Evolutionary conservation across 2,329 filamentous ascomycete species (phyloP), one percentile per base, ranked within the genome.

Genomic region (Colletotrichum tanaceti): DNA sequence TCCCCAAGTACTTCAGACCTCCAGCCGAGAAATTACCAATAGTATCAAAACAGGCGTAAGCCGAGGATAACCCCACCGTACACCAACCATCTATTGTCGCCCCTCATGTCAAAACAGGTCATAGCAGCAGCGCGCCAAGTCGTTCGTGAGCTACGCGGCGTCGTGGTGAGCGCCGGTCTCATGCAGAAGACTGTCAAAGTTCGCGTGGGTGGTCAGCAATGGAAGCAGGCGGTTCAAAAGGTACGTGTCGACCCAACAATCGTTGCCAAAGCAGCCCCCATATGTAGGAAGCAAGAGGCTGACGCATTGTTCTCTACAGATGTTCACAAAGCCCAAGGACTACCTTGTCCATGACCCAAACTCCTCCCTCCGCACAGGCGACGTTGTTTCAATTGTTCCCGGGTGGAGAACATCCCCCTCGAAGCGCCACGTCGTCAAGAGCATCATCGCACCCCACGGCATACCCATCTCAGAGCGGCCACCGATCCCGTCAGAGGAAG

Each of bases 111-210:
- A n/a, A 75, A 73, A 16, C 73, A 75, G 46, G 71, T 73, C 41
- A 72, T 74, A 7, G 71, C 73, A 16, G 80, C 81, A 41, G 80
- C 82, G 65, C 80, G 79, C 62, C 79, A 78, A 62, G 82, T 83
- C 58, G 83, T 81, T 59, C 83, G 84, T 68, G 84, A 88, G 74
- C 77, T 89, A 65, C 84, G 85, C 70, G 91, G 91, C 71, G 88
- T 95, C 47, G 93, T 95, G 28, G 87, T 94, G 58, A 93, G 91
- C 49, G 89, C 92, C 7, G 93, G 92, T 22, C 85, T 90, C 68
- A 94, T 94, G 90, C 81, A 89, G 68, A 92, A 90, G 80, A 94
- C 92, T 3, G 91, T 94, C 65, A 94, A 92, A 80, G 92, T 94
- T 71, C 87, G 89, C 72, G 85, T 94, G 16, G 90, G 91, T 59